phyloP scores from a whole-genome alignment of 2,329 filamentous ascomycete genomes.

The Scedosporium apiospermum region DNA sequence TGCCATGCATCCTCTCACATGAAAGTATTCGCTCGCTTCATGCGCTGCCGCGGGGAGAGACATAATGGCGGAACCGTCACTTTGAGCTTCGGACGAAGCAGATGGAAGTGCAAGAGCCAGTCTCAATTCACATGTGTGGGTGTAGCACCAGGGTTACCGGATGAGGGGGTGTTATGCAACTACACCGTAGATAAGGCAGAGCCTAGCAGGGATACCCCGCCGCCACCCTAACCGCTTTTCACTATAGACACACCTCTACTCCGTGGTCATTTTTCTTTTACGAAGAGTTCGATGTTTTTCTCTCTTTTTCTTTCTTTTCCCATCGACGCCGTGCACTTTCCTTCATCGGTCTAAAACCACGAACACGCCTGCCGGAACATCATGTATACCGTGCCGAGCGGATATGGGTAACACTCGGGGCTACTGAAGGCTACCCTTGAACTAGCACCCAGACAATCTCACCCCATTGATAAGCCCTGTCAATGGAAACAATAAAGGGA shows the following conservation, averaged over 20 bases:
- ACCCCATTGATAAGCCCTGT: too few relatives aligned
- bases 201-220: not conserved
- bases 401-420: not conserved
- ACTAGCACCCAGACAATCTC: not conserved
- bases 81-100: not conserved
- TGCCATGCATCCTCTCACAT: too few relatives aligned
- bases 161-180: not conserved
- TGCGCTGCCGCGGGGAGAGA: too few relatives aligned
- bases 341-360: not conserved
- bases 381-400: not conserved
- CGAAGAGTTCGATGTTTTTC: not conserved
- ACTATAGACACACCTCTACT: not conserved
- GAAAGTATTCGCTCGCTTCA: too few relatives aligned
- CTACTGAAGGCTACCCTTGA: not conserved
- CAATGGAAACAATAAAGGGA: too few relatives aligned
- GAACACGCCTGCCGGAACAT: not conserved
- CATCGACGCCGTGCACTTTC: too few relatives aligned
- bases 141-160: not conserved
- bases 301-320: not conserved
- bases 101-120: not conserved
- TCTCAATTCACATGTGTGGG: not conserved
- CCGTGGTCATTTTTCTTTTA: not conserved
- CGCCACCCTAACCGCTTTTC: not conserved
- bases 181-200: not conserved
- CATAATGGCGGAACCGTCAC: not conserved